Evolutionary conservation across 2,329 filamentous ascomycete genomes (phyloP), one percentile per base, ranked within the genome.

Genomic region (Curvularia verruculosa): DNA sequence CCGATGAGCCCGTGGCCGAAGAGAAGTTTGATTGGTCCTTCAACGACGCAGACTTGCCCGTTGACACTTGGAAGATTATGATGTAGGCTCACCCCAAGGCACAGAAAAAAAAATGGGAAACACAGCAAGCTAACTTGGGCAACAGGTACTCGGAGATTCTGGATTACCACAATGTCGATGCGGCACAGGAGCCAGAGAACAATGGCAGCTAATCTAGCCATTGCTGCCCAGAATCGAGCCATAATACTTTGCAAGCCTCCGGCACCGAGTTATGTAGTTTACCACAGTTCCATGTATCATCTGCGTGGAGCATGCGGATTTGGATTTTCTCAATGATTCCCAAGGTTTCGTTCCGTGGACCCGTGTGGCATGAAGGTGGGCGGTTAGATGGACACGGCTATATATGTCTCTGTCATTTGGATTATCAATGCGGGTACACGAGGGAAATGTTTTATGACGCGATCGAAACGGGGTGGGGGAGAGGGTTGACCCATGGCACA

Each of bases 21-120:
- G 93, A 97, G 82, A 97, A 96, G 81, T 99, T 99, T 71, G 95
- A 99, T 77, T 99, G 95, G 95, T 97, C 93, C 52, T 99, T 99
- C 81, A 98, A 98, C 77, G 95, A 99, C 70, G 95, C 94, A 46
- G 95, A 99, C 75, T 82, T 99, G 55, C 94, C 95, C 0, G 93
- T 98, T 49, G 95, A 99, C 75, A 96, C 93, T n/a, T 99, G 95
- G 95, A 99, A 99, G 83, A 97, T 99, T 76, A 99, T 98, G 95
- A 99, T 99, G 95, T 96, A 84, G 74, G 74, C 36, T 12, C 10
- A 28, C 48, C 21, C 8, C 12, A 12, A 6, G 3, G 18, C 10
- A 31, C 12, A 4, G 7, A 12, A 13, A n/a, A 7, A 10, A 10
- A 13, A 3, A 8, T 13, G 5, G 24, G 12, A 28, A 8, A 29